phyloP scores from a whole-genome alignment of 2,329 filamentous ascomycete genomes.

The Pestalotiopsis sp. region DNA sequence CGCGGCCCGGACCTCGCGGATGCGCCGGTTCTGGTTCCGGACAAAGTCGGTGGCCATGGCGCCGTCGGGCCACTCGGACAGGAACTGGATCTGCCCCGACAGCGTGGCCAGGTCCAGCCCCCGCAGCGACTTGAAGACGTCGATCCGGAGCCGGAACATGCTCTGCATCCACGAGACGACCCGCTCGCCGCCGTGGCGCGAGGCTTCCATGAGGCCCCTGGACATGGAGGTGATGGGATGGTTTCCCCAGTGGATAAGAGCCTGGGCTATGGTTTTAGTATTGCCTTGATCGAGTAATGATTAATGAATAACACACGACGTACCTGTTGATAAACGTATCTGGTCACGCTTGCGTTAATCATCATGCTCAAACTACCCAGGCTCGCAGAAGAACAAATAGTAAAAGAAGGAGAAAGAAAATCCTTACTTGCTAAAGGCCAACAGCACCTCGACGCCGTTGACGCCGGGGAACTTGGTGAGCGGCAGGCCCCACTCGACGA shows the following conservation, averaged over 20 bases:
- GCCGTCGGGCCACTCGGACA: neutral
- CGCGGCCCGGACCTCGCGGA: neutral
- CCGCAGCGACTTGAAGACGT: neutral
- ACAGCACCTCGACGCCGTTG: neutral
- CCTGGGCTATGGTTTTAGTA: neutral
- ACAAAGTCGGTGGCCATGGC: neutral
- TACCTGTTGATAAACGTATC: slow-evolving; percentile 2
- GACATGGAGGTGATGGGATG: neutral
- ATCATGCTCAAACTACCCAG: neutral
- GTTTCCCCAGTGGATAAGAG: neutral
- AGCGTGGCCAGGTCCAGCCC: neutral
- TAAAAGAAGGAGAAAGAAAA: neutral
- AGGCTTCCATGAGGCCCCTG: neutral
- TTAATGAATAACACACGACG: neutral
- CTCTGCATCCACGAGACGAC: neutral
- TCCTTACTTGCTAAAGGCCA: neutral
- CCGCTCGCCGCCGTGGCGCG: neutral
- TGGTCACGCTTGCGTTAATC: neutral
- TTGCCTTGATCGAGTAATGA: neutral
- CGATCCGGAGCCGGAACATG: neutral
- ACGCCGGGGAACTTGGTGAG: neutral
- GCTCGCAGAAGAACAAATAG: neutral
- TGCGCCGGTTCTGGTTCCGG: neutral
- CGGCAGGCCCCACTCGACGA: neutral
- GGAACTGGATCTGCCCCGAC: neutral